A percentile compares a stretch with the other conserved stretches of the same genome.
Conservation (phyloP, 495 filamentous ascomycete species). For the Sordaria brevicollis region DNA sequence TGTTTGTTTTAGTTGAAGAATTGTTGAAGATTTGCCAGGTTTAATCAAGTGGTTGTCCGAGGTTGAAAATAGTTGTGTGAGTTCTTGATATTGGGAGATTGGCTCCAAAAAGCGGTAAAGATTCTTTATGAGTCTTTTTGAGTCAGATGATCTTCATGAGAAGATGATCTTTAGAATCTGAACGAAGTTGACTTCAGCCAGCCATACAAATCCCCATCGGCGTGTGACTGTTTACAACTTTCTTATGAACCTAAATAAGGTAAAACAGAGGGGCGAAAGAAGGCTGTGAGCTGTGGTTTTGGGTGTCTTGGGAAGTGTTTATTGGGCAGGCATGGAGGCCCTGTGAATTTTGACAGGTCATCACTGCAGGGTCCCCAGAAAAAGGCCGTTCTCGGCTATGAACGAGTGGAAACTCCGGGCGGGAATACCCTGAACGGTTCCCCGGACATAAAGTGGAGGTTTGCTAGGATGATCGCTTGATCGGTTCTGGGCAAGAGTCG, state of each 20-base stretch:
- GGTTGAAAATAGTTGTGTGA: neutral
- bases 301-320: neutral
- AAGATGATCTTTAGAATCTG: neutral
- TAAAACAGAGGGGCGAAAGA: neutral
- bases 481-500: neutral
- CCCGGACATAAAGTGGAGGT: neutral
- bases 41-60: neutral
- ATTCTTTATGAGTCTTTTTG: neutral
- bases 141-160: neutral
- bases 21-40: neutral
- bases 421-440: neutral
- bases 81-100: neutral
- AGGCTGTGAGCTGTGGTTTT: neutral
- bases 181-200: neutral
- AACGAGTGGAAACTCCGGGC: neutral
- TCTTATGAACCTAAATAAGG: neutral
- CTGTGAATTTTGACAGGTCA: neutral
- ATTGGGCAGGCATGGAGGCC: neutral
- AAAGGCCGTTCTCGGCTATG: neutral
- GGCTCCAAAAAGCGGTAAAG: neutral
- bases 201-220: neutral
- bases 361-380: neutral
- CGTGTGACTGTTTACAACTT: neutral
- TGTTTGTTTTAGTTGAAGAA: neutral
- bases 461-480: neutral